Conservation (phyloP, 371 early-diverging fungal genomes). For the Dichotomocladium elegans region DNA sequence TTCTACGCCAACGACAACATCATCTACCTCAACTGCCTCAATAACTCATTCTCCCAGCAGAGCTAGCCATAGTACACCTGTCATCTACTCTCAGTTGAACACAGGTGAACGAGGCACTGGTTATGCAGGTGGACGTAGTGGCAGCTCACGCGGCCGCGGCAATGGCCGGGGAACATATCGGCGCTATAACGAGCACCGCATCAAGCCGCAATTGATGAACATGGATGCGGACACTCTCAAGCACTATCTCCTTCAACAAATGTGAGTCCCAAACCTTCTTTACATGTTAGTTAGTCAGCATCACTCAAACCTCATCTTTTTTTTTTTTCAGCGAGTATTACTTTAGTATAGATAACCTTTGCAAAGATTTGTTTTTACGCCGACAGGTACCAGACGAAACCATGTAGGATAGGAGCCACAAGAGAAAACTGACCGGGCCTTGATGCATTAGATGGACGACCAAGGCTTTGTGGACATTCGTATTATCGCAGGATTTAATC, state of each 20-base stretch:
- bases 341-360: constrained; percentile 93
- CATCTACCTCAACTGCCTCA: constrained; percentile 5
- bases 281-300: neutral
- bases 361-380: constrained; percentile 91
- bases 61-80: neutral
- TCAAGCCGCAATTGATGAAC: constrained; percentile 37
- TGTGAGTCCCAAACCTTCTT: no score
- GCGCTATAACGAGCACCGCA: constrained; percentile 22
- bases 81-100: no score
- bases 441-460: constrained; percentile 80
- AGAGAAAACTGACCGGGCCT: no score
- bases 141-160: constrained; percentile 35
- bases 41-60: neutral
- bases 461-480: constrained; percentile 75
- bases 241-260: constrained; percentile 55
- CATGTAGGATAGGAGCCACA: no score
- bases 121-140: constrained; percentile 21
- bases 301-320: neutral
- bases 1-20: neutral
- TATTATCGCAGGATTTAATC: constrained; percentile 81
- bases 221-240: constrained; percentile 53
- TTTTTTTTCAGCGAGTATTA: constrained; percentile 84
- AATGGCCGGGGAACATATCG: constrained; percentile 22
- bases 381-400: constrained; percentile 56
- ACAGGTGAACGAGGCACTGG: no score